phyloP scores from a whole-genome alignment of 441 rosid genomes.

The Corymbia citriodora region DNA sequence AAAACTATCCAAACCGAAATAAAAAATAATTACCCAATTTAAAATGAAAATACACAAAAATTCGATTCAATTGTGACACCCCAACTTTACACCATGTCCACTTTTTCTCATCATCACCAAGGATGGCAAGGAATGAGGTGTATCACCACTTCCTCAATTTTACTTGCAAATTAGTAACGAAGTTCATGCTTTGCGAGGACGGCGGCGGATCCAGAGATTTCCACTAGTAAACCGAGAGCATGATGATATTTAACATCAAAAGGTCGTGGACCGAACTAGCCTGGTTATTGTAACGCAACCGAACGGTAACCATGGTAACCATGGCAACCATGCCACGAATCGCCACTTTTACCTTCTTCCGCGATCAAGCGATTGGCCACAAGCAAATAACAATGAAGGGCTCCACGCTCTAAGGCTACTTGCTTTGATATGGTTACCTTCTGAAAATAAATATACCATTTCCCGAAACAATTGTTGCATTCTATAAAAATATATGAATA shows the following conservation, averaged over 20 bases:
- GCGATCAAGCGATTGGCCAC: no score
- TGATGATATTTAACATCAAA: no score
- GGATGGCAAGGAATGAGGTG: not conserved
- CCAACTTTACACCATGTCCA: not conserved
- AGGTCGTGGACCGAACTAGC: not conserved
- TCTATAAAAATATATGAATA: not conserved
- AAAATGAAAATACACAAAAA: no score
- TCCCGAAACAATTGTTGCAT: not conserved
- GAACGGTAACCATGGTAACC: no score
- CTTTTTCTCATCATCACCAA: not conserved
- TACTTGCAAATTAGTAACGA: not conserved
- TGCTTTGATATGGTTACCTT: not conserved
- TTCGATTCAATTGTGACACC: no score
- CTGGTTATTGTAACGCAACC: no score
- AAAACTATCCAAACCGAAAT: no score
- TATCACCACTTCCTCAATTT: no score
- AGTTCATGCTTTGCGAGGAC: not conserved
- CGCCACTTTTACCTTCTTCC: no score
- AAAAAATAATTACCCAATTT: no score
- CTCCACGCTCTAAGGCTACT: not conserved
- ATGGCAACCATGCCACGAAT: no score
- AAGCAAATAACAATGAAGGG: not conserved
- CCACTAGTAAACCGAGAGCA: not conserved
- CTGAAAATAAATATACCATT: no score
- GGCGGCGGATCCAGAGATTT: not conserved